phyloP scores from a whole-genome alignment of 331 rosid genomes.

The Rhamnella rubrinervis region DNA sequence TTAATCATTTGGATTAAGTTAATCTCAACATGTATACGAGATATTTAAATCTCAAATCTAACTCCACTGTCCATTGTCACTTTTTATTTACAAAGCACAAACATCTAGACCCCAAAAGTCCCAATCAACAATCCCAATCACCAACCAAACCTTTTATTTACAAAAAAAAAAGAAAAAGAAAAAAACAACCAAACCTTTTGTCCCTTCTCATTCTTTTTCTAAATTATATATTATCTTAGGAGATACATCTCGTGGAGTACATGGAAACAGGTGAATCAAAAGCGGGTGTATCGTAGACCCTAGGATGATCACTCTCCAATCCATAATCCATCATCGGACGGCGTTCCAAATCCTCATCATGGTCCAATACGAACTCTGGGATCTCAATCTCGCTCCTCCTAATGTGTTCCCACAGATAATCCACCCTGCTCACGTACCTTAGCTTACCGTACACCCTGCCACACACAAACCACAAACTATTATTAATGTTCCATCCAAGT shows the following conservation, averaged over 20 bases:
- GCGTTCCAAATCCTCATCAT: conserved; percentile 87
- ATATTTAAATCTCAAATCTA: too few species aligned
- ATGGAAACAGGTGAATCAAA: conserved; percentile 57
- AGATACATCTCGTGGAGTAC: conserved; percentile 95
- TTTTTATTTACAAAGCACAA: too few species aligned
- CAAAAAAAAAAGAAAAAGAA: too few species aligned
- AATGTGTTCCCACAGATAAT: conserved; percentile 77
- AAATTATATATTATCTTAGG: conserved; percentile 23
- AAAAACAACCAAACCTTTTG: too few species aligned
- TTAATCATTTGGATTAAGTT: too few species aligned
- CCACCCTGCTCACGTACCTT: conserved; percentile 74
- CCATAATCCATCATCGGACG: conserved; percentile 97
- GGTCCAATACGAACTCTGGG: conserved; percentile 86
- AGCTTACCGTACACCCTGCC: conserved; percentile 80
- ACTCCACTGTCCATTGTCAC: too few species aligned
- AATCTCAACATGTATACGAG: too few species aligned
- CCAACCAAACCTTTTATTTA: too few species aligned
- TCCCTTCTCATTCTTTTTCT: background rate
- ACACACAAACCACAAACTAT: conserved; percentile 13
- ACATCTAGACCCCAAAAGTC: too few species aligned
- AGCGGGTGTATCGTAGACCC: conserved; percentile 62
- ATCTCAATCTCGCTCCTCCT: conserved; percentile 69
- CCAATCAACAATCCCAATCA: too few species aligned
- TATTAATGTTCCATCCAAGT: background rate
- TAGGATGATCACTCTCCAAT: conserved; percentile 79